Evolutionary conservation across 768 basidiomycete genomes (phyloP), one percentile per base, ranked within the genome.

Genomic region (Rubroboletus satanas): DNA sequence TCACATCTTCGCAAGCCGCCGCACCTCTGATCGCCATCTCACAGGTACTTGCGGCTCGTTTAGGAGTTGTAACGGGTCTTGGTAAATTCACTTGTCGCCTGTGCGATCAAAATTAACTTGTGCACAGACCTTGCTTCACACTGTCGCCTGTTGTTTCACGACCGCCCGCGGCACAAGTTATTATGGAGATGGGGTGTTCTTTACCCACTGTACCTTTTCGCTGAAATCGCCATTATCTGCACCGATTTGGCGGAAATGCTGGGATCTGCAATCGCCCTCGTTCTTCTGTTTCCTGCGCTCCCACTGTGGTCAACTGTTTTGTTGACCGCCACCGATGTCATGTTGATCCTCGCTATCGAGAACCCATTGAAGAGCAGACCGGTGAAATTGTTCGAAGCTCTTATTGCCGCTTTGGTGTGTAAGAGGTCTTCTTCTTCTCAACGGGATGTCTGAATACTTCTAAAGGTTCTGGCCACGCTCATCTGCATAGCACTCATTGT

Each of bases 191-290:
- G 81, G 78, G 71, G 78, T 5, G 75, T 77, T 5, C 74, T 86
- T 12, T 88, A 87, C 63, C 85, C 87, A 1, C 76, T 88, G 21
- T 88, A 88, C 57, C 55, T 71, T 32, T 66, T 87, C 18, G 70
- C 87, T 0, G 89, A 92, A 65, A 67, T 88, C 7, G 87, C 86
- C 49, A 85, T 92, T 62, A 79, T 90, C 23, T 80, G 83, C 11
- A 91, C 89, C 6, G 90, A 91, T 66, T 75, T 93, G 35, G 88
- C 90, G 9, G 91, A 94, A 68, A 75, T 94, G 15, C 73, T 94
- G 21, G 85, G 92, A 5, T 87, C 84, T 41, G 91, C 90, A 14
- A 91, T 93, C 49, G 90, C 87, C 0, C 74, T 93, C 43, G 83
- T 83, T 65, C 76, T 93, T 72, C 75, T 90, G 37, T 87, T 90